Conservation (phyloP, 495 filamentous ascomycete species). For the Aspergillus diversus region DNA sequence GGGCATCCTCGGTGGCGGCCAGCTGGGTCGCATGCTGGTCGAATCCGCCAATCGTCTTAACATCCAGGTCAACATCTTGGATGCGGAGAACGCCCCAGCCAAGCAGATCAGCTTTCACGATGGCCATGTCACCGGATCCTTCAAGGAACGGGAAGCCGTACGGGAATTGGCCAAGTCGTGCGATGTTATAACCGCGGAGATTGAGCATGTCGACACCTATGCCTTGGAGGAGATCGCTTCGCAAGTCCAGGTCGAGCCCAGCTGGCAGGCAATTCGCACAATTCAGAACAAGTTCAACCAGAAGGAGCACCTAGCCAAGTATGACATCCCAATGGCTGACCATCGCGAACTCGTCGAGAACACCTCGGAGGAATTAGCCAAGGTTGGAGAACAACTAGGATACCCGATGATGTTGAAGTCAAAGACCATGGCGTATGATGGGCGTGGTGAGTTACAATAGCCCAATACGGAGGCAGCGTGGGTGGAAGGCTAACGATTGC, state of each 20-base stretch:
- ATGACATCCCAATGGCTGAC: conserved; percentile 71
- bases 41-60: conserved; percentile 87
- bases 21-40: conserved; percentile 93
- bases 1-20: conserved; percentile 76
- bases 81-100: conserved; percentile 77
- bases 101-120: conserved; percentile 84
- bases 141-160: conserved; percentile 77
- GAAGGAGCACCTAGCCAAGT: conserved; percentile 74
- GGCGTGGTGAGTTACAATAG: conserved; percentile 56
- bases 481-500: background rate
- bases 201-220: conserved; percentile 94
- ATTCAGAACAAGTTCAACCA: conserved; percentile 98
- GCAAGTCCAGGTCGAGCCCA: conserved; percentile 72
- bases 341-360: conserved; percentile 62
- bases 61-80: conserved; percentile 79
- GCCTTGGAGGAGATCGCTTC: conserved; percentile 84
- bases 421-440: conserved; percentile 91
- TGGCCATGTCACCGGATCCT: conserved; percentile 80
- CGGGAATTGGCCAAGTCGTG: conserved; percentile 74
- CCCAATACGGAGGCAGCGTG: background rate
- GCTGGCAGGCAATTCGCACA: conserved; percentile 82
- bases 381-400: conserved; percentile 67
- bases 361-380: conserved; percentile 60
- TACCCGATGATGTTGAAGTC: conserved; percentile 96
- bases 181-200: conserved; percentile 93